Conservation (phyloP, 352 stramenopile genomes). For the Proteromonas lacertae region DNA sequence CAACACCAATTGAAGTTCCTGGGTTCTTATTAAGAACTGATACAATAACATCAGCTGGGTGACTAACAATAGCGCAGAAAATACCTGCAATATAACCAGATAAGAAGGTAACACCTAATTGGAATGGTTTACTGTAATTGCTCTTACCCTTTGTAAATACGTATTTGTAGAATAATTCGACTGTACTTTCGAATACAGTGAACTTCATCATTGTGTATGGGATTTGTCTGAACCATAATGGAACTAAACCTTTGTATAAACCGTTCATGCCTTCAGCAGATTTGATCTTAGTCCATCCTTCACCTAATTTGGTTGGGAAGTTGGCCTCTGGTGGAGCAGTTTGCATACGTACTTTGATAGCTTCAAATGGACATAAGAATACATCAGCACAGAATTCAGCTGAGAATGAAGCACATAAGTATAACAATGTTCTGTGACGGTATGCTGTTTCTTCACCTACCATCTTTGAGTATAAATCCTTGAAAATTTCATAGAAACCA, state of each 20-base stretch:
- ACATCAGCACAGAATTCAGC: slow-evolving; percentile 37
- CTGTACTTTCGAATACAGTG: slow-evolving; percentile 45
- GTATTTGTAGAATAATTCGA: slow-evolving; percentile 21
- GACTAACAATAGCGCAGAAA: slow-evolving; percentile 88
- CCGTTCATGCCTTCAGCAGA: too few relatives aligned
- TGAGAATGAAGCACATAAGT: slow-evolving; percentile 21
- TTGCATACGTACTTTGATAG: slow-evolving; percentile 22
- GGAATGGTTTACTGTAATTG: slow-evolving; percentile 23
- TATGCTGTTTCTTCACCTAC: slow-evolving; percentile 27
- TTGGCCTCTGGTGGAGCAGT: background rate
- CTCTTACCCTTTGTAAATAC: slow-evolving; percentile 17
- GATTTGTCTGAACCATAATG: slow-evolving; percentile 40
- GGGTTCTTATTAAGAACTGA: slow-evolving; percentile 54
- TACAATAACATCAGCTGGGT: slow-evolving; percentile 90
- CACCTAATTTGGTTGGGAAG: background rate
- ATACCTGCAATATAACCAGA: slow-evolving; percentile 94
- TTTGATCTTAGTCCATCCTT: too few relatives aligned
- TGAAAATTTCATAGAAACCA: slow-evolving; percentile 34
- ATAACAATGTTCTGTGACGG: slow-evolving; percentile 19
- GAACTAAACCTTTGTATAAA: slow-evolving; percentile 35
- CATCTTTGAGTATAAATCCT: slow-evolving; percentile 22
- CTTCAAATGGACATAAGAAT: slow-evolving; percentile 39
- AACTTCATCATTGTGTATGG: slow-evolving; percentile 99
- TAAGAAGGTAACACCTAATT: slow-evolving; percentile 76
- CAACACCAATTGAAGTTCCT: slow-evolving; percentile 23